phyloP scores from a whole-genome alignment of 208 protist genomes.

The Acanthamoeba rhysodes region DNA sequence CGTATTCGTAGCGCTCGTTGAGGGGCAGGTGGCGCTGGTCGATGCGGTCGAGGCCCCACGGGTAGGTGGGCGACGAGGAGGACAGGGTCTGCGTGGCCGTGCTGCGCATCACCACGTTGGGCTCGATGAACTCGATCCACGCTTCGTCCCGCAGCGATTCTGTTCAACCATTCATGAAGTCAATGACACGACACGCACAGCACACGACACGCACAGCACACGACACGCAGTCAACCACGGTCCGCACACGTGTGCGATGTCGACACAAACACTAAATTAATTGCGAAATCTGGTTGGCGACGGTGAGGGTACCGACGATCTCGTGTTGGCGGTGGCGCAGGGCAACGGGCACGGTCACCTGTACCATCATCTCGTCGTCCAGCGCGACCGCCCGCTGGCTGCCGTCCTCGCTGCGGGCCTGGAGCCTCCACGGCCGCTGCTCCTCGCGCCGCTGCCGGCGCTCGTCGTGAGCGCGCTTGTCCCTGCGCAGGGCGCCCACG shows the following conservation, averaged over 20 bases:
- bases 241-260: not conserved
- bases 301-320: not conserved
- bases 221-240: too few relatives aligned
- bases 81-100: not conserved
- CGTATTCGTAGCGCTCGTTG: not conserved
- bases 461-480: not conserved
- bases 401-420: not conserved
- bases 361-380: not conserved
- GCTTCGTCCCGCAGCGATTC: not conserved
- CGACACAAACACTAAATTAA: not conserved
- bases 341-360: not conserved
- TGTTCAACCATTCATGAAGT: not conserved
- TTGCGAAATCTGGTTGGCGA: not conserved
- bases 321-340: not conserved
- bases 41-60: constrained; percentile 60
- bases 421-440: not conserved
- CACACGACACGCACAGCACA: not conserved
- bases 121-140: constrained; percentile 33
- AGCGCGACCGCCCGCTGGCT: not conserved
- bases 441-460: not conserved
- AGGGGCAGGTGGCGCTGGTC: constrained; percentile 58
- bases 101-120: not conserved
- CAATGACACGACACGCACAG: not conserved
- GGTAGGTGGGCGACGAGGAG: not conserved
- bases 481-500: not conserved